phyloP scores from a whole-genome alignment of 129 eudicot species.

The Chrysanthemum lavandulifolium region DNA sequence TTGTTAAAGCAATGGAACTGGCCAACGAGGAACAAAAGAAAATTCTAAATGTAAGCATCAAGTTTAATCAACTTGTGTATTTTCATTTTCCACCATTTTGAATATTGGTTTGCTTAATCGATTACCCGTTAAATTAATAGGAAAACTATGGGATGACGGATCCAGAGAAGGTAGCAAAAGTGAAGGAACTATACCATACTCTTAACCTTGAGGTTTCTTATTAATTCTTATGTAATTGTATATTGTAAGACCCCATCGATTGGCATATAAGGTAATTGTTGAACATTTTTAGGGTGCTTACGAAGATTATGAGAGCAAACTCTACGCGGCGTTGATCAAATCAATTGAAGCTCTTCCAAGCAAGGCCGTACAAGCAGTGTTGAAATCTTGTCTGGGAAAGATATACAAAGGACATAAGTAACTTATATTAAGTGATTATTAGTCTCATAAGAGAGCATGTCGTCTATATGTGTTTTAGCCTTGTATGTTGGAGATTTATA shows the following conservation, averaged over 20 bases:
- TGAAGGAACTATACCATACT: conserved; percentile 51
- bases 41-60: conserved; percentile 41
- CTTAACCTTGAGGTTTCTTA: conserved; percentile 59
- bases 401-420: conserved; percentile 59
- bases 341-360: conserved; percentile 66
- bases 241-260: background rate
- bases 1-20: conserved; percentile 66
- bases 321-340: conserved; percentile 45
- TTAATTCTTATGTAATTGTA: background rate
- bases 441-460: background rate
- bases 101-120: background rate
- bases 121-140: conserved; percentile 21
- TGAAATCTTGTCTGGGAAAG: conserved; percentile 60
- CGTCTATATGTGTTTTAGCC: no score
- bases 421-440: background rate
- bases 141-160: conserved; percentile 73
- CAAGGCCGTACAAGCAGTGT: conserved; percentile 56
- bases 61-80: background rate
- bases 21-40: conserved; percentile 63
- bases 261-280: background rate
- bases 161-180: conserved; percentile 57
- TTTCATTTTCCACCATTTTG: background rate
- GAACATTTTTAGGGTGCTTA: conserved; percentile 45
- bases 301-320: conserved; percentile 54
- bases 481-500: no score